These are phyloP conservation scores for Fusarium lateritium DNA, from an alignment of 2,329 filamentous ascomycete genomes.

Conservation along the genomic window DNA sequence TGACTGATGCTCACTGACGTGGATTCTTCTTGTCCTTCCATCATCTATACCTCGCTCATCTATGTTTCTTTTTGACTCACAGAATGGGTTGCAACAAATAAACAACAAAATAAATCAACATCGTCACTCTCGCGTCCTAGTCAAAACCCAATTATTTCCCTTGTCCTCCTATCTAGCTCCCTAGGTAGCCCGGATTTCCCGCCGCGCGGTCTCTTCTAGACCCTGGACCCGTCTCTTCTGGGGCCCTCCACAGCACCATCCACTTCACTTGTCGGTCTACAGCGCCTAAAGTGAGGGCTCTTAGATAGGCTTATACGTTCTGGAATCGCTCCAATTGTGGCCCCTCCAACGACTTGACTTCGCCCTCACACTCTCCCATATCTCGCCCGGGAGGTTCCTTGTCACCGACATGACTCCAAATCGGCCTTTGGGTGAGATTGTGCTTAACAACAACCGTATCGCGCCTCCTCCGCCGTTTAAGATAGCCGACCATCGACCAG, in stretches of 20 bases:
- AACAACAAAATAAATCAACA: slow-evolving; percentile 37
- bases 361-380: slow-evolving; percentile 25
- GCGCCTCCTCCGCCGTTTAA: slow-evolving; percentile 37
- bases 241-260: slow-evolving; percentile 26
- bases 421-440: slow-evolving; percentile 44
- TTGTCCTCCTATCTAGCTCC: slow-evolving; percentile 35
- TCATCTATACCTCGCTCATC: background rate
- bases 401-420: slow-evolving; percentile 41
- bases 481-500: slow-evolving; percentile 23
- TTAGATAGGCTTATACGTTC: slow-evolving; percentile 28
- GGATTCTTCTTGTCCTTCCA: background rate
- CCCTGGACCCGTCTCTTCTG: slow-evolving; percentile 36
- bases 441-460: slow-evolving; percentile 40
- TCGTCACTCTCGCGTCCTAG: slow-evolving; percentile 19
- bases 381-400: slow-evolving; percentile 14
- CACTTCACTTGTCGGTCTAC: slow-evolving; percentile 34
- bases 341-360: slow-evolving; percentile 21
- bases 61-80: background rate
- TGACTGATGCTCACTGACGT: background rate
- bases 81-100: slow-evolving; percentile 18
- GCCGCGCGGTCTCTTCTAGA: slow-evolving; percentile 41
- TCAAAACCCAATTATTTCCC: slow-evolving; percentile 35
- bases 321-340: slow-evolving; percentile 38
- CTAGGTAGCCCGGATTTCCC: slow-evolving; percentile 42
- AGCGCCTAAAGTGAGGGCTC: slow-evolving; percentile 29